Evolutionary conservation across 352 stramenopile genomes (phyloP), one percentile per base, ranked within the genome.

Genomic region (Thalassiosira hispida): DNA sequence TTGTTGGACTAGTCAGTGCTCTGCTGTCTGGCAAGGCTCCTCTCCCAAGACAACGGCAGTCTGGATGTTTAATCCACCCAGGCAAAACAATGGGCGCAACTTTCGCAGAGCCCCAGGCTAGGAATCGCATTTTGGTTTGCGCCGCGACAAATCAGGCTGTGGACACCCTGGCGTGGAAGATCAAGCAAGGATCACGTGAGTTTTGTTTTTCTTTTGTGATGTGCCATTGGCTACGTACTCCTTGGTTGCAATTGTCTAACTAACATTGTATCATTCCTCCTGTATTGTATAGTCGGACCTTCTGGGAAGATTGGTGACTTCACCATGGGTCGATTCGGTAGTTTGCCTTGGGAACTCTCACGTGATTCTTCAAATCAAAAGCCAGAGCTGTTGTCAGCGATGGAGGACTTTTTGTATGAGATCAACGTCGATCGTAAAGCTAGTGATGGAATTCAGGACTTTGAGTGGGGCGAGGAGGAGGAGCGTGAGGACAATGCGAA

Each of bases 61-160:
- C 55, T 25, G 63, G 71, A 8, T 79, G 65, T 46, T 46, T 82
- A 16, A 77, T 86, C 51, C 79, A 83, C 29, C 25, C 73, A n/a
- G 74, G 69, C 0, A 83, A 83, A 25, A 78, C 73, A 42, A 77
- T 81, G 63, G 78, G 72, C 9, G 35, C 40, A 35, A 63, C 61
- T 57, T 44, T 67, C 9, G 5, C 18, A 47, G 47, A 79, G 18
- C 64, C 60, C 11, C 61, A 64, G 22, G 79, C 72, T 31, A 60
- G 63, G 20, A 76, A 78, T 67, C 42, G 75, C 27, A 84, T 87
- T 44, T 72, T 83, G 44, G 57, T 87, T 35, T 87, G 80, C 61
- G 75, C 76, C 1, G 62, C 80, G 18, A 83, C 81, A 35, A 88
- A 88, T 70, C 59, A 79, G 53, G 81, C 81, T 11, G 81, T 88